Evolutionary conservation across 805 yeast species (phyloP).

Genomic region (Blastobotrys americana): DNA sequence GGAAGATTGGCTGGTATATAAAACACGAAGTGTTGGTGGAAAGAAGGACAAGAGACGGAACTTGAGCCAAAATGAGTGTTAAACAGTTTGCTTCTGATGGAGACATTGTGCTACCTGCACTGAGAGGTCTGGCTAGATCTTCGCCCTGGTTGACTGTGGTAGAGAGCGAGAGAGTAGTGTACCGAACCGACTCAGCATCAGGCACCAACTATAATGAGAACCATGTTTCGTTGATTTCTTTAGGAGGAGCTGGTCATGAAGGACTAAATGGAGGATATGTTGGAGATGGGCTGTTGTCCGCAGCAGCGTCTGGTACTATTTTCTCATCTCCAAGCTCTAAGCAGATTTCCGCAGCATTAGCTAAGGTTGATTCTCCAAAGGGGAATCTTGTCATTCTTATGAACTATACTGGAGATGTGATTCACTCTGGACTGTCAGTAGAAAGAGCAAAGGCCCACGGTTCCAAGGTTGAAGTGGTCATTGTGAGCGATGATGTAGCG

Average conservation of each 20-base stretch:
- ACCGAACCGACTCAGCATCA: slow-evolving; percentile 23
- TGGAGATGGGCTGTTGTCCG: slow-evolving; percentile 74
- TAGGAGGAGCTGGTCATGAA: slow-evolving; percentile 96
- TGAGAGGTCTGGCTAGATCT: slow-evolving; percentile 46
- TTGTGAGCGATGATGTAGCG: slow-evolving; percentile 88
- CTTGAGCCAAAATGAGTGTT: slow-evolving; percentile 18
- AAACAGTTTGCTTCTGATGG: slow-evolving; percentile 29
- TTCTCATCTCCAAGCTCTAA: slow-evolving; percentile 94
- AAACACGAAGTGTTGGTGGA: not conserved
- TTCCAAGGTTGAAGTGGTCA: slow-evolving; percentile 58
- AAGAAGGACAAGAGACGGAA: not conserved
- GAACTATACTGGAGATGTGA: slow-evolving; percentile 90
- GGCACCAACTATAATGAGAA: slow-evolving; percentile 20
- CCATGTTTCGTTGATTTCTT: slow-evolving; percentile 63
- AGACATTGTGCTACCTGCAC: slow-evolving; percentile 34
- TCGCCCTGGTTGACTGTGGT: slow-evolving; percentile 51
- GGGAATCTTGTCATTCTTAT: slow-evolving; percentile 79
- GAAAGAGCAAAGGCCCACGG: slow-evolving; percentile 82
- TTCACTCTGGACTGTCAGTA: slow-evolving; percentile 87
- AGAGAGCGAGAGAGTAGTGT: slow-evolving; percentile 37
- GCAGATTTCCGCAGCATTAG: slow-evolving; percentile 68
- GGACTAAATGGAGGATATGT: slow-evolving; percentile 91
- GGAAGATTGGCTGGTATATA: not conserved
- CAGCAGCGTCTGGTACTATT: slow-evolving; percentile 84
- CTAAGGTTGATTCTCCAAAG: slow-evolving; percentile 45